Conservation (phyloP, 192 early-diverging fungal species). For the Backusella westeae region DNA sequence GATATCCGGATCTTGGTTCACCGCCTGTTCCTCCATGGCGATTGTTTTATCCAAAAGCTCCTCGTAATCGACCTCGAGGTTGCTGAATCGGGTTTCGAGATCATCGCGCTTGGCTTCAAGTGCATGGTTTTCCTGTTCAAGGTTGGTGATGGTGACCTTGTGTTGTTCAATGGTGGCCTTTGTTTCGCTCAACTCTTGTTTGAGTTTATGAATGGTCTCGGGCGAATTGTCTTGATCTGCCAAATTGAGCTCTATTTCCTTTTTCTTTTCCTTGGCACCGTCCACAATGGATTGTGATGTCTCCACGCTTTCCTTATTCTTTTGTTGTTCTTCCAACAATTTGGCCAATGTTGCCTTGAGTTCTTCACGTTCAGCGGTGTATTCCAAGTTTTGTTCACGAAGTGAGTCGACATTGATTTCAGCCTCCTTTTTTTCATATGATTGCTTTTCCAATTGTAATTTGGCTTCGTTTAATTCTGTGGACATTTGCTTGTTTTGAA, state of each 20-base stretch:
- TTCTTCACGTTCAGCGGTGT: constrained; percentile 70
- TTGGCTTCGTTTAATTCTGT: constrained; percentile 70
- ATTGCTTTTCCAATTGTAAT: constrained; percentile 83
- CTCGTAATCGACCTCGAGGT: constrained; percentile 78
- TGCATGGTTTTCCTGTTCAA: constrained; percentile 57
- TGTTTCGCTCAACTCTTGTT: constrained; percentile 68
- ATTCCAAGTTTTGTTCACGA: constrained; percentile 81
- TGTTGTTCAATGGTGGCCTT: constrained; percentile 62
- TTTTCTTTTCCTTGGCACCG: constrained; percentile 71
- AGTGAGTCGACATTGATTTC: constrained; percentile 85
- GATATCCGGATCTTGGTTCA: constrained; percentile 49
- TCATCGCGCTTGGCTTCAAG: constrained; percentile 63
- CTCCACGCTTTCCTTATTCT: constrained; percentile 75
- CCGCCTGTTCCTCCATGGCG: constrained; percentile 62
- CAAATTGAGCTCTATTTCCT: constrained; percentile 57
- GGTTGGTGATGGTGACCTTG: constrained; percentile 58
- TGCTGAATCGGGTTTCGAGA: constrained; percentile 63
- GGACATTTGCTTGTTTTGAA: constrained; percentile 75
- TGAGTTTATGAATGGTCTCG: constrained; percentile 61
- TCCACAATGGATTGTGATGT: constrained; percentile 58
- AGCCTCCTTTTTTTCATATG: constrained; percentile 86
- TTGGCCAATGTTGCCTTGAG: constrained; percentile 63
- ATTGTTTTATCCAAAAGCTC: constrained; percentile 74
- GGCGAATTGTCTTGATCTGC: constrained; percentile 33
- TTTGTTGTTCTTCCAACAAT: constrained; percentile 63